Percentiles rank a stretch among this genome's conserved stretches.
phyloP scores from a whole-genome alignment of 2,329 filamentous ascomycete species.

The Ceratocystis diversiconidia region DNA sequence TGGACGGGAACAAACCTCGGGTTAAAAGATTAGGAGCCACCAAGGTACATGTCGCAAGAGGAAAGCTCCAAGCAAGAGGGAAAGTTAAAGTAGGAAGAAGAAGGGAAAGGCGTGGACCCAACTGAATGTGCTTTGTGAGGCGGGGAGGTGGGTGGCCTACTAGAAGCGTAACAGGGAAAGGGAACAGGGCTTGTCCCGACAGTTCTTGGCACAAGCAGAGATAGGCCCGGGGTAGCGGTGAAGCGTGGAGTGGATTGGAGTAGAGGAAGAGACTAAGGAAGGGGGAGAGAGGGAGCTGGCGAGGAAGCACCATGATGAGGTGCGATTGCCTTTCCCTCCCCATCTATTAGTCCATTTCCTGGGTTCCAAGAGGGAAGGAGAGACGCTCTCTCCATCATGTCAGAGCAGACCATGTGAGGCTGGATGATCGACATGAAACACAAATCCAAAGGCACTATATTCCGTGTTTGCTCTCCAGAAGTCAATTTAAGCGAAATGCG shows the following conservation, averaged over 20 bases:
- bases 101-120: background rate
- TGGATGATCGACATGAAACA: background rate
- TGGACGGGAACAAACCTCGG: no score
- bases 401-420: background rate
- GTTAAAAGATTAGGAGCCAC: background rate
- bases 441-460: background rate
- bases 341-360: background rate
- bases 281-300: background rate
- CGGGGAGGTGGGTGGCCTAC: background rate
- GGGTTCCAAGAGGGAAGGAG: background rate
- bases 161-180: no score
- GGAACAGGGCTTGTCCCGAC: background rate
- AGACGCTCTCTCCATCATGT: background rate
- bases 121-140: background rate
- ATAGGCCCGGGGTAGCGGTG: background rate
- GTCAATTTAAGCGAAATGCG: slow-evolving; percentile 2
- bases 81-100: background rate
- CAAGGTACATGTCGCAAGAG: background rate
- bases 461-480: background rate
- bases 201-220: background rate
- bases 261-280: background rate
- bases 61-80: background rate
- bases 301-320: background rate
- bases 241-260: background rate
- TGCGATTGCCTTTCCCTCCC: background rate